Conservation (phyloP, 2,329 filamentous ascomycete genomes). For the Catunica adiposa region DNA sequence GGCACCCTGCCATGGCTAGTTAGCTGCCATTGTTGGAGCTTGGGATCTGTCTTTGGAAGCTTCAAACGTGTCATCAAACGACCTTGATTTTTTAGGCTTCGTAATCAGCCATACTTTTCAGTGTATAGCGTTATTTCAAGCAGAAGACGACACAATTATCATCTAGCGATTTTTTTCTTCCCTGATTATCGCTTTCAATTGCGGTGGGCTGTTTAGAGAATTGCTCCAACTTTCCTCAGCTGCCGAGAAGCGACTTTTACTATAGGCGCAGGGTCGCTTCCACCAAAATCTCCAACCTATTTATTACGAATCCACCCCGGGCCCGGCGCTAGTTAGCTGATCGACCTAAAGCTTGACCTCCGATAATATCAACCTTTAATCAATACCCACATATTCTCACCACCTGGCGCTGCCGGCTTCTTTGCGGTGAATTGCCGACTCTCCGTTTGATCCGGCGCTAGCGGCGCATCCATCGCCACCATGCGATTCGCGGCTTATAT, state of each 20-base stretch:
- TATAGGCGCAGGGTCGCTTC: background rate
- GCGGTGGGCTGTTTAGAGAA: background rate
- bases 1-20: background rate
- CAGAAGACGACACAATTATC: background rate
- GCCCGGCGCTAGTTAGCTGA: background rate
- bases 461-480: slow-evolving; percentile 19
- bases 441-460: background rate
- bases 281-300: background rate
- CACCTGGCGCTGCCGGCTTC: background rate
- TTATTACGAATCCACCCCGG: background rate
- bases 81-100: too few relatives aligned
- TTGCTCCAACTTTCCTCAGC: background rate
- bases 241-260: background rate
- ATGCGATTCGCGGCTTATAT: slow-evolving; percentile 46
- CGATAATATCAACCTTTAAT: background rate
- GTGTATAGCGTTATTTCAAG: too few relatives aligned
- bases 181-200: background rate
- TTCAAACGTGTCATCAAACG: slow-evolving; percentile 17
- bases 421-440: slow-evolving; percentile 15
- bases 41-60: slow-evolving; percentile 6
- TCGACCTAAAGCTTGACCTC: background rate
- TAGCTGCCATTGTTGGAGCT: background rate
- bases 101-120: too few relatives aligned
- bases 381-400: background rate
- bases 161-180: background rate